A percentile compares a stretch with the other conserved stretches of the same genome.
phyloP scores from a whole-genome alignment of 306 rosid genomes.

The Citrullus amarus region DNA sequence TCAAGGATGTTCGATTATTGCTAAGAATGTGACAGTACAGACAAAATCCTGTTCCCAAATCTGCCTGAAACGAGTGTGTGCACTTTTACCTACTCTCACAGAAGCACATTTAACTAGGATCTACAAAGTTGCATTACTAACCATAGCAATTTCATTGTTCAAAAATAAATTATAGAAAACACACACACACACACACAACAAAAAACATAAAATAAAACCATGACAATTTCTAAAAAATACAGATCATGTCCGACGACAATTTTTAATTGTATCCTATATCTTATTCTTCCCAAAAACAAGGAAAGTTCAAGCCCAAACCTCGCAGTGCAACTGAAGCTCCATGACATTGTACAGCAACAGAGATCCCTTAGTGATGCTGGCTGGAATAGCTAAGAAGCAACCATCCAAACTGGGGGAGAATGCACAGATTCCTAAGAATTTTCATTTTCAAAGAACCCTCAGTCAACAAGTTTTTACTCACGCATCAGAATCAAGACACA shows the following conservation, averaged over 20 bases:
- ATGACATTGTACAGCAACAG: slow-evolving; percentile 74
- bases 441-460: neutral
- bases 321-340: slow-evolving; percentile 79
- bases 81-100: neutral
- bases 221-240: neutral
- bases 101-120: neutral
- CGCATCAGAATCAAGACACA: neutral
- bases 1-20: neutral
- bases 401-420: slow-evolving; percentile 74
- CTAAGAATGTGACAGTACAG: neutral
- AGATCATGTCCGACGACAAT: neutral
- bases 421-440: slow-evolving; percentile 60
- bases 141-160: neutral
- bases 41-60: neutral
- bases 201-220: neutral
- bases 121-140: neutral
- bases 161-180: neutral
- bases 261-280: neutral
- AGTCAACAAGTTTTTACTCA: neutral
- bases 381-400: slow-evolving; percentile 90
- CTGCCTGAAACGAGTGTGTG: neutral
- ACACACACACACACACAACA: no score
- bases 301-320: slow-evolving; percentile 42
- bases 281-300: slow-evolving; percentile 9
- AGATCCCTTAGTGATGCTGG: slow-evolving; percentile 74